Conservation (phyloP, 306 rosid species). For the Ziziphus jujuba region DNA sequence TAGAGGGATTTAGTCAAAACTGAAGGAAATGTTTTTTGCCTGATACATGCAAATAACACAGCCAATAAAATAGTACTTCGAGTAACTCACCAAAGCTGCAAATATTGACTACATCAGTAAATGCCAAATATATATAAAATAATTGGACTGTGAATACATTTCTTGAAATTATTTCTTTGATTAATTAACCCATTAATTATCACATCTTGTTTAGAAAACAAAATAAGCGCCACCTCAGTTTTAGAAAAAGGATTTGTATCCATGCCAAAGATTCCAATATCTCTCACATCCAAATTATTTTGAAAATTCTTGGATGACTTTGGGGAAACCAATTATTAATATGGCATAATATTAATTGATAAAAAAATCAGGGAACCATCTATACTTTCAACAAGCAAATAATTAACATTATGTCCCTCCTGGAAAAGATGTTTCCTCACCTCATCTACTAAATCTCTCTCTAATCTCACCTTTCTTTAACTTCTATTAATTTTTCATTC, state of each 20-base stretch:
- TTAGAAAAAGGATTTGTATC: neutral
- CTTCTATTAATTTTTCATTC: neutral
- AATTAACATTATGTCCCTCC: neutral
- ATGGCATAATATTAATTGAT: neutral
- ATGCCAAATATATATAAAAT: too few species aligned
- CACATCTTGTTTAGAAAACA: too few species aligned
- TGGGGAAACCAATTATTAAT: slow-evolving; percentile 1
- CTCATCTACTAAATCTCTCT: neutral
- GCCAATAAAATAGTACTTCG: too few species aligned
- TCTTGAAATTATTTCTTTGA: too few species aligned
- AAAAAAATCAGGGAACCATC: neutral
- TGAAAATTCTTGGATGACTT: slow-evolving; percentile 8
- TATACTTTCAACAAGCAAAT: neutral
- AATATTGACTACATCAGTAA: too few species aligned
- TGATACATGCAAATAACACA: too few species aligned
- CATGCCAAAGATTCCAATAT: neutral
- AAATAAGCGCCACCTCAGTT: too few species aligned
- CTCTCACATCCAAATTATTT: slow-evolving; percentile 1
- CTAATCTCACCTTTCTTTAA: neutral
- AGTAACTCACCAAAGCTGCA: too few species aligned
- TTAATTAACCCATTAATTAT: too few species aligned
- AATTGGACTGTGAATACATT: too few species aligned
- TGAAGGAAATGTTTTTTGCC: too few species aligned
- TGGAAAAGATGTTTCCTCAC: neutral
- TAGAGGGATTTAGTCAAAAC: too few species aligned